Evolutionary conservation across 148 eudicot species (phyloP).

Genomic region (Camellia lanceoleosa): DNA sequence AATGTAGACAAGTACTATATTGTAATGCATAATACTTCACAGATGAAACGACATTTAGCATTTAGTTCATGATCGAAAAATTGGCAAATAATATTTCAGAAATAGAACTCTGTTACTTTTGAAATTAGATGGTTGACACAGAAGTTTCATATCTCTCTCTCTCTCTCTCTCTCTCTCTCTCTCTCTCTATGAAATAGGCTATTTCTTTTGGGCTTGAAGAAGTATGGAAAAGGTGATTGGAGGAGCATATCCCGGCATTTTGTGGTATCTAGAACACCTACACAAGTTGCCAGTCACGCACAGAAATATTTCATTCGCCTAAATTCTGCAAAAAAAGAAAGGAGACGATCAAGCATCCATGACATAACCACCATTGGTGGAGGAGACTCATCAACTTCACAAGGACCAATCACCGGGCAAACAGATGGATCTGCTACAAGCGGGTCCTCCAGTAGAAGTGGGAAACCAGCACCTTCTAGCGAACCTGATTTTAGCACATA

Average conservation of each 20-base stretch:
- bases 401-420: conserved; percentile 7
- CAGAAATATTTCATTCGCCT: conserved; percentile 32
- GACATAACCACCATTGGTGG: conserved; percentile 18
- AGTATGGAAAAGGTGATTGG: conserved; percentile 42
- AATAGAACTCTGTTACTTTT: background rate
- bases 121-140: background rate
- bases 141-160: background rate
- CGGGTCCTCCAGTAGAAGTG: background rate
- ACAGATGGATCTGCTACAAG: background rate
- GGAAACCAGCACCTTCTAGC: background rate
- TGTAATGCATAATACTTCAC: background rate
- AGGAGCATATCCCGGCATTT: conserved; percentile 30
- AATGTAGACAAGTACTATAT: too few relatives aligned
- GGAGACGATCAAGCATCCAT: conserved; percentile 29
- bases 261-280: conserved; percentile 27
- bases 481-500: background rate
- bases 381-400: background rate
- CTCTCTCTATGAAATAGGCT: conserved; percentile 1
- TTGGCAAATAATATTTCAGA: background rate
- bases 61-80: background rate
- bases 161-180: too few relatives aligned
- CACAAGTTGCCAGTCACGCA: conserved; percentile 52
- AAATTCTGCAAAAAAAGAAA: conserved; percentile 3
- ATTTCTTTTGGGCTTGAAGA: conserved; percentile 33
- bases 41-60: background rate